Evolutionary conservation across 306 rosid genomes (phyloP).

Genomic region (Urtica urens): DNA sequence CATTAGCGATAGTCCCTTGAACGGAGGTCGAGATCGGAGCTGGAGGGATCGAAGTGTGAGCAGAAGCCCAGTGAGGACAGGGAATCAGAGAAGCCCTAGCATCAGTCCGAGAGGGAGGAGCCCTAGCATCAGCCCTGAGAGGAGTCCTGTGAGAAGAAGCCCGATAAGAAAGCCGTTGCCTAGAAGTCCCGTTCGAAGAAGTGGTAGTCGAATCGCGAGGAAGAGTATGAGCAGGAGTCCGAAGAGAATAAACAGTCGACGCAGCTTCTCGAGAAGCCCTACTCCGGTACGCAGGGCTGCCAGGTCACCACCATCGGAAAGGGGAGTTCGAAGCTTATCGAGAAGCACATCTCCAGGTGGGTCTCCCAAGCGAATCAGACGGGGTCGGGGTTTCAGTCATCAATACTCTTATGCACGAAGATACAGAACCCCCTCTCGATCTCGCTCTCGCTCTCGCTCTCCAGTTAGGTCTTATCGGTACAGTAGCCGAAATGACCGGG

Average conservation of each 20-base stretch:
- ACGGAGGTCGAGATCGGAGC: constrained; percentile 31
- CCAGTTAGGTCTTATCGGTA: constrained; percentile 83
- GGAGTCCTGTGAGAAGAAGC: constrained; percentile 45
- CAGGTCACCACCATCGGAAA: constrained; percentile 52
- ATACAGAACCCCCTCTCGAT: constrained; percentile 77
- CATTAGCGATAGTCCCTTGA: constrained; percentile 53
- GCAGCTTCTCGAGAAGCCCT: constrained; percentile 76
- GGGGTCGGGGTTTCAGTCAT: constrained; percentile 96
- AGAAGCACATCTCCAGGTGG: constrained; percentile 77
- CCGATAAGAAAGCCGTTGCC: constrained; percentile 43
- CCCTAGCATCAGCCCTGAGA: constrained; percentile 50
- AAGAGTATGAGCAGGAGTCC: constrained; percentile 68
- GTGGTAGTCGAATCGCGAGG: constrained; percentile 75
- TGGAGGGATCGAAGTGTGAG: constrained; percentile 28
- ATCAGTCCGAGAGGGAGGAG: constrained; percentile 35
- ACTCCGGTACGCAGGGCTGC: constrained; percentile 63
- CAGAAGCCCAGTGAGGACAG: constrained; percentile 45
- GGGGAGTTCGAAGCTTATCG: constrained; percentile 64
- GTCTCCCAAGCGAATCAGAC: constrained; percentile 83
- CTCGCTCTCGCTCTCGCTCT: constrained; percentile 75
- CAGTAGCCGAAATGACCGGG: constrained; percentile 73
- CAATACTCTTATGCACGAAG: constrained; percentile 88
- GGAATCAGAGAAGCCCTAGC: constrained; percentile 29
- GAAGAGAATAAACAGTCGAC: constrained; percentile 45
- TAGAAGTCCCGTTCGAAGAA: constrained; percentile 69